A percentile compares a stretch with the other conserved stretches of the same genome.
These are phyloP conservation scores for Leishmania turanica DNA, from an alignment of 208 protist genomes.

Conservation along the genomic window DNA sequence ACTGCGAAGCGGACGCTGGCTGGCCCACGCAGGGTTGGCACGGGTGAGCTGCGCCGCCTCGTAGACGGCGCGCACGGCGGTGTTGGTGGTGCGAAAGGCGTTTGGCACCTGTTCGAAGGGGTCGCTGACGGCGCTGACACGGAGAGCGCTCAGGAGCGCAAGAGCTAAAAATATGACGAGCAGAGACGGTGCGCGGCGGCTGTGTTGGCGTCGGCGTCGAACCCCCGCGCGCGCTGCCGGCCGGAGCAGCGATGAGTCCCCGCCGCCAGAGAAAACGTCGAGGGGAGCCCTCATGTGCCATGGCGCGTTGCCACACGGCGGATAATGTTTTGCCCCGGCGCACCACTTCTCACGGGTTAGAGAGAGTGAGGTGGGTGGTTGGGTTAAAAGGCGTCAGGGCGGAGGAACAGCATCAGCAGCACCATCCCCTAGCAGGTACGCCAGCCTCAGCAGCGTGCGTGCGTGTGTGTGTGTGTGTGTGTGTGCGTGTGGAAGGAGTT, in stretches of 20 bases:
- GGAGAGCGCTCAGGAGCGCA: background rate
- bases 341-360: background rate
- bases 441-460: no score
- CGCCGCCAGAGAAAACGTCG: background rate
- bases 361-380: no score
- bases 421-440: no score
- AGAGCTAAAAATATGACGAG: background rate
- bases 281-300: background rate
- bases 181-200: background rate
- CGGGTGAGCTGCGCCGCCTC: constrained; percentile 25
- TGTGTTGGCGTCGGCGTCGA: background rate
- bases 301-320: background rate
- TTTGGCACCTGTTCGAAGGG: constrained; percentile 2
- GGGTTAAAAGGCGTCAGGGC: no score
- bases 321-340: background rate
- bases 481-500: no score
- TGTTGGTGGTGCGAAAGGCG: constrained; percentile 7
- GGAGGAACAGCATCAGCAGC: no score
- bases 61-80: constrained; percentile 22
- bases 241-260: background rate
- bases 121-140: background rate
- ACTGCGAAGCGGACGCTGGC: constrained; percentile 5
- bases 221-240: background rate
- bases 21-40: background rate
- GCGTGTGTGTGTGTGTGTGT: no score